Percentiles rank a stretch among this genome's conserved stretches.
Evolutionary conservation across 495 filamentous ascomycete species (phyloP).

Genomic region (Lophiostoma macrostomum): DNA sequence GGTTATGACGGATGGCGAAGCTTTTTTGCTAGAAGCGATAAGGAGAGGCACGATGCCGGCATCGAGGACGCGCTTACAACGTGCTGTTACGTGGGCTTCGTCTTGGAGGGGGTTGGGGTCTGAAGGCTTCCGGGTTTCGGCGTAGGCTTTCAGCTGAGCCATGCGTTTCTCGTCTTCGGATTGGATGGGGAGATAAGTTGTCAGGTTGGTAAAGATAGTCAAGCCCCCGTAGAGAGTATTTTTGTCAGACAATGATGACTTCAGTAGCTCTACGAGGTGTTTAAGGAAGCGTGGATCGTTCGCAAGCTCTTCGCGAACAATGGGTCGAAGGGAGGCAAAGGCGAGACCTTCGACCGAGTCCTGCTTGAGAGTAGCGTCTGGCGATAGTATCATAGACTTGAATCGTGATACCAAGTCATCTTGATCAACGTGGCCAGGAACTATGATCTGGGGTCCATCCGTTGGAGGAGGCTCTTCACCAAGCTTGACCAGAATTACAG

Average conservation of each 20-base stretch:
- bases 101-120: constrained; percentile 66
- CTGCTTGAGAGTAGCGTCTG: constrained; percentile 55
- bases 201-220: constrained; percentile 79
- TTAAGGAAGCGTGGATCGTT: constrained; percentile 63
- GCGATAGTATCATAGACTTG: constrained; percentile 66
- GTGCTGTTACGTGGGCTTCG: constrained; percentile 67
- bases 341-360: constrained; percentile 89
- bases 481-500: constrained; percentile 63
- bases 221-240: constrained; percentile 80
- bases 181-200: constrained; percentile 70
- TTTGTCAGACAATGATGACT: constrained; percentile 58
- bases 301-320: constrained; percentile 75
- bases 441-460: constrained; percentile 20
- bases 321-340: constrained; percentile 78
- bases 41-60: constrained; percentile 72
- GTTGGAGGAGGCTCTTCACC: constrained; percentile 40
- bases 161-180: constrained; percentile 92
- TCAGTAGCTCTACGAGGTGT: constrained; percentile 61
- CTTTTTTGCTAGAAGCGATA: constrained; percentile 62
- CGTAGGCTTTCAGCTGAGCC: constrained; percentile 85
- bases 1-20: constrained; percentile 59
- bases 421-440: constrained; percentile 20
- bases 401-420: constrained; percentile 72
- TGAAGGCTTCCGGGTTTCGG: constrained; percentile 67
- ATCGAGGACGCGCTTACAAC: constrained; percentile 74